phyloP scores from a whole-genome alignment of 192 early-diverging fungal genomes.

The Physocladia obscura region DNA sequence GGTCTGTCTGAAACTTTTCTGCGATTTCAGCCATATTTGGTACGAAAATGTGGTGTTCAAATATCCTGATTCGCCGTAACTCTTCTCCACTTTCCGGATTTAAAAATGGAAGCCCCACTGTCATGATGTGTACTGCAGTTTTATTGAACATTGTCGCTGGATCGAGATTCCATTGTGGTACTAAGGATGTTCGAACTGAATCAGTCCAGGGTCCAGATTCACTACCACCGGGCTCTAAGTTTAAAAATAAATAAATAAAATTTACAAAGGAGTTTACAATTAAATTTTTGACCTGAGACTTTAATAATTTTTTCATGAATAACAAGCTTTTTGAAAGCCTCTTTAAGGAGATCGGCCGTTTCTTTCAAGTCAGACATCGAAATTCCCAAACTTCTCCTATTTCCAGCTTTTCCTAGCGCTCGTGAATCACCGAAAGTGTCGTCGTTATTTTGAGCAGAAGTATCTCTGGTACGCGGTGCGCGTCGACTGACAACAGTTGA shows the following conservation, averaged over 20 bases:
- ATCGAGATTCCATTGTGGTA: conserved; percentile 3
- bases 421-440: no score
- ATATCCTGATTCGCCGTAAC: not conserved
- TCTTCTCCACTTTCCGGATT: conserved; percentile 6
- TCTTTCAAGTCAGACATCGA: not conserved
- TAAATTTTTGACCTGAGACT: not conserved
- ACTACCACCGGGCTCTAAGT: not conserved
- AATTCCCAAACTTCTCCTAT: not conserved
- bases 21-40: conserved; percentile 6
- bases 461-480: no score
- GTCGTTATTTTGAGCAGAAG: no score
- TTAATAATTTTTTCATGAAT: not conserved
- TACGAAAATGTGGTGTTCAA: conserved; percentile 1
- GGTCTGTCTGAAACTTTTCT: not conserved
- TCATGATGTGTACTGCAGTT: not conserved
- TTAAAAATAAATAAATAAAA: not conserved
- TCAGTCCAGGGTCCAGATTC: conserved; percentile 10
- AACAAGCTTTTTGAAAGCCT: conserved; percentile 6
- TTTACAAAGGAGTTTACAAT: not conserved
- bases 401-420: not conserved
- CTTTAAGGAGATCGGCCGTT: conserved; percentile 4
- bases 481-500: no score
- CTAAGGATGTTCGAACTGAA: not conserved
- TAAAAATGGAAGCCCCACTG: not conserved
- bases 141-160: not conserved